A percentile compares a stretch with the other conserved stretches of the same genome.
These are phyloP conservation scores for Panellus pusillus DNA, from an alignment of 768 basidiomycete genomes.

Conservation along the genomic window DNA sequence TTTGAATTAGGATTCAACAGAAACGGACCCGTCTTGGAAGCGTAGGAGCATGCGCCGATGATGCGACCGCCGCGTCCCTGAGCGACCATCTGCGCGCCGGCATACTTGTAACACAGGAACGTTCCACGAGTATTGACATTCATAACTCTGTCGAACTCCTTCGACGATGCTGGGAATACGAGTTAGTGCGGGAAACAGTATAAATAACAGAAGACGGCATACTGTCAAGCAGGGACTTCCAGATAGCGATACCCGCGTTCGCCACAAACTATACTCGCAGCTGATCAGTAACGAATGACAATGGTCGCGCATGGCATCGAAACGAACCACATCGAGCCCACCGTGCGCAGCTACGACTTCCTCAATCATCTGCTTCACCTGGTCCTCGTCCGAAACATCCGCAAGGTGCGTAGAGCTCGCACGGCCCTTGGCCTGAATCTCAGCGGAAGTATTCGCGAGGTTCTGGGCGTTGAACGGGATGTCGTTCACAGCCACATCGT, in stretches of 20 bases:
- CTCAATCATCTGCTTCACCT: conserved; percentile 37
- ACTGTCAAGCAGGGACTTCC: conserved; percentile 25
- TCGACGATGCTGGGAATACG: conserved; percentile 20
- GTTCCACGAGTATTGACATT: conserved; percentile 32
- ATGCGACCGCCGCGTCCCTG: conserved; percentile 36
- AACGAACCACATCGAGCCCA: conserved; percentile 31
- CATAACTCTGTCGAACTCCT: conserved; percentile 30
- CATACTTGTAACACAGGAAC: conserved; percentile 20
- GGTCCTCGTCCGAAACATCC: conserved; percentile 34
- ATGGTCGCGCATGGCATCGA: background rate
- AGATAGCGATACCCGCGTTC: conserved; percentile 32
- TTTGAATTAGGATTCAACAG: background rate
- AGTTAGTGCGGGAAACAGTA: background rate
- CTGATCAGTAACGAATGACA: background rate
- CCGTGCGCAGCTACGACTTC: conserved; percentile 23
- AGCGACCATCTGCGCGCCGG: conserved; percentile 34
- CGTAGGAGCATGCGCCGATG: conserved; percentile 22
- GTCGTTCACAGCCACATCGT: conserved; percentile 41
- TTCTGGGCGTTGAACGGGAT: conserved; percentile 19
- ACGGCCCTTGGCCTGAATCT: conserved; percentile 20
- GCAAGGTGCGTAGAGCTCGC: conserved; percentile 19
- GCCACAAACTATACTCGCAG: conserved; percentile 33
- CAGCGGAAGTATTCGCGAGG: conserved; percentile 6
- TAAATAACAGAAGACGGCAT: background rate
- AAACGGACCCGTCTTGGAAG: conserved; percentile 32